Base-by-base conservation (phyloP, 2,329 filamentous ascomycete genomes). In the Hypoxylon sp. region DNA sequence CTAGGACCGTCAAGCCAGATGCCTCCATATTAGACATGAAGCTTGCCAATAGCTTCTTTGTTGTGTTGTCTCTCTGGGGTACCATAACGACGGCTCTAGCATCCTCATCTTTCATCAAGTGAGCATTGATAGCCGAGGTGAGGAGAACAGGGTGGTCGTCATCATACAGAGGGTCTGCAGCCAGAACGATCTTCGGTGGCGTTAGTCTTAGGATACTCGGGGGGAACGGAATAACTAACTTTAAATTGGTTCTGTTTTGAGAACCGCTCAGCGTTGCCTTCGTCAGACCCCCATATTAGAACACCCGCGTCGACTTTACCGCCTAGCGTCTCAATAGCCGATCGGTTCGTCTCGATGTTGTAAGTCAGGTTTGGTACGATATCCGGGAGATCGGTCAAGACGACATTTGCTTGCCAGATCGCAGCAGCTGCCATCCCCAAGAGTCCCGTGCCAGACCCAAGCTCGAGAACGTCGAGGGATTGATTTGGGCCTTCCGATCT, bases 381-480 rank as follows among this genome's bases (percentile, higher is more conserved):
- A n/a, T 80, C 80, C 0, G 89, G 87, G 19, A 97, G 75, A 67
- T 97, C 94, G 25, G 90, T 96, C 42, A 97, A 76, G 7, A 88
- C 74, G 3, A 96, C 87, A 12, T 80, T 73, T 1, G 80, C 79
- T 31, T 76, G 75, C 76, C 89, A 88, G 16, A 90, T 75, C 9
- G 83, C 84, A 5, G 91, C 90, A 16, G 92, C 90, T 1, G 92
- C 88, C 31, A 97, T 76, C 0, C 94, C 94, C 7, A 96, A 82
- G n/a, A 99, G 79, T 0, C 93, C 93, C 0, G 93, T 97, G 0
- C 94, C 93, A 0, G 93, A 87, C 3, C 93, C 94, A 2, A 97
- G 80, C 68, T 97, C 93, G 6, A 97, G 78, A 1, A 84, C 74
- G 3, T 66, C 60, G 11, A 73, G 63, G 3, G 64, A 53, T 21